Evolutionary conservation across 768 basidiomycete species (phyloP).

Genomic region (Pleurotus pulmonarius): DNA sequence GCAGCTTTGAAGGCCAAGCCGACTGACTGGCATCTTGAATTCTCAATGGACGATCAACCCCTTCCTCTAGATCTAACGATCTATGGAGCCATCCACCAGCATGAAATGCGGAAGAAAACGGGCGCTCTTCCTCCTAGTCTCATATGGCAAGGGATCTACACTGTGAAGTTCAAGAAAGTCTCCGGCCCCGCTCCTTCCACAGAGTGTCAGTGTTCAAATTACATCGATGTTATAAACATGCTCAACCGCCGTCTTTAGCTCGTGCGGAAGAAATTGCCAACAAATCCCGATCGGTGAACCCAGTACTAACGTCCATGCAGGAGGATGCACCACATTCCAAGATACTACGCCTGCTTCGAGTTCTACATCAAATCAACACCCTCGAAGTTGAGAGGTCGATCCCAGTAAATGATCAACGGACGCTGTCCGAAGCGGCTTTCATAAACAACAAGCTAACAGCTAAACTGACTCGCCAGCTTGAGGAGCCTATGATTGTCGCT

Average conservation of each 20-base stretch:
- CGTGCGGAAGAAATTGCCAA: conserved; percentile 39
- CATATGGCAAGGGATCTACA: conserved; percentile 90
- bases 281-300: conserved; percentile 55
- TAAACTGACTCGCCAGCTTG: conserved; percentile 94
- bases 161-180: conserved; percentile 91
- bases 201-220: conserved; percentile 46
- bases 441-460: conserved; percentile 98
- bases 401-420: conserved; percentile 47
- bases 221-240: background rate
- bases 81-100: conserved; percentile 94
- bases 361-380: conserved; percentile 79
- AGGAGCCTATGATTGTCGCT: conserved; percentile 98
- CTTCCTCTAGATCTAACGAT: conserved; percentile 88
- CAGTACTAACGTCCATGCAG: conserved; percentile 73
- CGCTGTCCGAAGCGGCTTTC: conserved; percentile 79
- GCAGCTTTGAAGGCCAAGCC: conserved; percentile 92
- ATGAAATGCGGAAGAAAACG: conserved; percentile 75
- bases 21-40: conserved; percentile 95
- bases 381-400: conserved; percentile 62
- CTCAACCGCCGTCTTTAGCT: conserved; percentile 16
- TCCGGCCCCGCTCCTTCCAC: conserved; percentile 67
- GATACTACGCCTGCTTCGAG: conserved; percentile 85
- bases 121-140: conserved; percentile 60
- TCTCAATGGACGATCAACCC: conserved; percentile 86
- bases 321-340: conserved; percentile 85